phyloP scores from a whole-genome alignment of 345 rosid genomes.

The Brassica incana region DNA sequence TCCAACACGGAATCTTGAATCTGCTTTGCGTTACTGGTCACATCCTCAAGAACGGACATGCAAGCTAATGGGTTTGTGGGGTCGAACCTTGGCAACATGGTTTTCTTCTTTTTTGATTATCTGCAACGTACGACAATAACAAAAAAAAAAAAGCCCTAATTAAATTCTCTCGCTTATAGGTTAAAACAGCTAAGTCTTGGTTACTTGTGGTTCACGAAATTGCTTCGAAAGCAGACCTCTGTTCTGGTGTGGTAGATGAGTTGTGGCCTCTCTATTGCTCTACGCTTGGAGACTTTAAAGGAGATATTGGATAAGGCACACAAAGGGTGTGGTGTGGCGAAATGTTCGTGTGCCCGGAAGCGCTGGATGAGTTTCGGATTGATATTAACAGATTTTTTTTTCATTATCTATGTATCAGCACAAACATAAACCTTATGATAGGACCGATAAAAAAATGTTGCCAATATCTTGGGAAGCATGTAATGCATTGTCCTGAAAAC shows the following conservation, averaged over 20 bases:
- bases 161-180: neutral
- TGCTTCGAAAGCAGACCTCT: neutral
- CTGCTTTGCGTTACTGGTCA: slow-evolving; percentile 58
- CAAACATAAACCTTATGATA: neutral
- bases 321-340: slow-evolving; percentile 20
- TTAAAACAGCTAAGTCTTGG: neutral
- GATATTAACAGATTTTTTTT: neutral
- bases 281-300: neutral
- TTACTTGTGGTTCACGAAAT: slow-evolving; percentile 6
- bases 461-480: neutral
- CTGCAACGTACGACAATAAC: neutral
- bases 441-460: neutral
- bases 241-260: neutral
- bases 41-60: slow-evolving; percentile 57
- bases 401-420: neutral
- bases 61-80: slow-evolving; percentile 61
- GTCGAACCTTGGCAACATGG: slow-evolving; percentile 64
- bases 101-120: neutral
- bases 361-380: slow-evolving; percentile 4
- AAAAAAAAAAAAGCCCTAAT: neutral
- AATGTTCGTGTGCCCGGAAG: neutral
- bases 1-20: slow-evolving; percentile 56
- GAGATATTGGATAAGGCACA: neutral
- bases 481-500: neutral
- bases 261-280: neutral